A percentile compares a stretch with the other conserved stretches of the same genome.
Conservation (phyloP, 1,139 yeast species). For the Diutina sp. region DNA sequence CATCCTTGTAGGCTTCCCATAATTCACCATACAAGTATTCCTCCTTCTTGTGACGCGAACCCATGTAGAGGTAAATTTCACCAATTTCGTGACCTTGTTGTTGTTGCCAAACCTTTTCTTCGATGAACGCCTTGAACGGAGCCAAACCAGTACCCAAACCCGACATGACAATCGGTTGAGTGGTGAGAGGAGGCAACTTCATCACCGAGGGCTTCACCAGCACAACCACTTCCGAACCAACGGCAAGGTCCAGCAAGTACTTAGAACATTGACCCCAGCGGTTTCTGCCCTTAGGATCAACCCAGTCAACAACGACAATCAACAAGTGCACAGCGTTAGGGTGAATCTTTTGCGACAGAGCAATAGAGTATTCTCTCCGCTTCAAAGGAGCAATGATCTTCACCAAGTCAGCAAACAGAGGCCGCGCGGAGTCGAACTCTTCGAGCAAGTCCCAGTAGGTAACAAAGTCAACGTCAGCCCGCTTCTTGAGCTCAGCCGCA, state of each 20-base stretch:
- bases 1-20: slow-evolving; percentile 93
- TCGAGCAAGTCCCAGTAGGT: slow-evolving; percentile 75
- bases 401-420: slow-evolving; percentile 59
- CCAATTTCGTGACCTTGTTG: slow-evolving; percentile 86
- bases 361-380: slow-evolving; percentile 98
- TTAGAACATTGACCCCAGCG: slow-evolving; percentile 94
- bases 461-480: slow-evolving; percentile 74
- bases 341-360: slow-evolving; percentile 88
- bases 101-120: slow-evolving; percentile 90
- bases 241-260: slow-evolving; percentile 62
- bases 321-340: slow-evolving; percentile 84
- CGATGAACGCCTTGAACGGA: slow-evolving; percentile 94
- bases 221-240: slow-evolving; percentile 84
- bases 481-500: slow-evolving; percentile 72
- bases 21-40: slow-evolving; percentile 94
- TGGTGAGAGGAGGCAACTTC: slow-evolving; percentile 82
- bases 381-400: slow-evolving; percentile 74
- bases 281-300: slow-evolving; percentile 72
- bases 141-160: slow-evolving; percentile 98
- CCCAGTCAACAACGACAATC: slow-evolving; percentile 95
- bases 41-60: slow-evolving; percentile 92
- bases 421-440: slow-evolving; percentile 75
- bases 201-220: slow-evolving; percentile 94
- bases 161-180: slow-evolving; percentile 90
- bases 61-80: slow-evolving; percentile 76